phyloP scores from a whole-genome alignment of 345 rosid species.

The Bretschneidera sinensis region DNA sequence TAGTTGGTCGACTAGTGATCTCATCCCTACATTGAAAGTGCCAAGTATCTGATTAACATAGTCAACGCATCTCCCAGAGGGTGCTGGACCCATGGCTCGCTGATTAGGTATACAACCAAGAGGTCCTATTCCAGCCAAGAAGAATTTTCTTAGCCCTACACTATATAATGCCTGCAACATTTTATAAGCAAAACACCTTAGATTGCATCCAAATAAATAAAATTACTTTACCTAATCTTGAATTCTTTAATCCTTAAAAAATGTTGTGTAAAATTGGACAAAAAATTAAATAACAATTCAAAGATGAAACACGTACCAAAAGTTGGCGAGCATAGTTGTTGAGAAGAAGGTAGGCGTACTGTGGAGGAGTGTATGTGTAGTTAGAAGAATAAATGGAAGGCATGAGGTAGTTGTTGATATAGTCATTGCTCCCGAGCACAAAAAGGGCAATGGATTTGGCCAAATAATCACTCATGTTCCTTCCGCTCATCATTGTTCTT shows the following conservation, averaged over 20 bases:
- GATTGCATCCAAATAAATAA: too few species aligned
- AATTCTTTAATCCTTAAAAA: too few species aligned
- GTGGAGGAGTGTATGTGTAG: conserved; percentile 41
- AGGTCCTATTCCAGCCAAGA: conserved; percentile 53
- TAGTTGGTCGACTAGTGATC: conserved; percentile 45
- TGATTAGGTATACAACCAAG: conserved; percentile 66
- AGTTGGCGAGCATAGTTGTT: conserved; percentile 43
- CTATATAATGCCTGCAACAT: conserved; percentile 37
- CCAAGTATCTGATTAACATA: conserved; percentile 42
- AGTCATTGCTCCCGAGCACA: conserved; percentile 72
- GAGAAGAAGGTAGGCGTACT: conserved; percentile 54
- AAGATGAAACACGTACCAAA: conserved; percentile 37
- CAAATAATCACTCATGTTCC: conserved; percentile 24
- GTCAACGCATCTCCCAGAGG: conserved; percentile 35
- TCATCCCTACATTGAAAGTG: conserved; percentile 39
- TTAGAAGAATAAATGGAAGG: conserved; percentile 46
- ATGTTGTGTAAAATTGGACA: not conserved
- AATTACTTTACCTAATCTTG: too few species aligned
- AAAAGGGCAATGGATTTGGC: conserved; percentile 58
- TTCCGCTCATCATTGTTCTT: conserved; percentile 22
- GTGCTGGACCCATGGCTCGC: conserved; percentile 34
- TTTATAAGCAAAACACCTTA: too few species aligned
- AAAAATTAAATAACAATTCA: too few species aligned
- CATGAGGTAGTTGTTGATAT: conserved; percentile 68
- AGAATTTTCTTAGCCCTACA: conserved; percentile 64